These are phyloP conservation scores for Westerdykella sp. DNA, from an alignment of 2,329 filamentous ascomycete species.

Conservation along the genomic window DNA sequence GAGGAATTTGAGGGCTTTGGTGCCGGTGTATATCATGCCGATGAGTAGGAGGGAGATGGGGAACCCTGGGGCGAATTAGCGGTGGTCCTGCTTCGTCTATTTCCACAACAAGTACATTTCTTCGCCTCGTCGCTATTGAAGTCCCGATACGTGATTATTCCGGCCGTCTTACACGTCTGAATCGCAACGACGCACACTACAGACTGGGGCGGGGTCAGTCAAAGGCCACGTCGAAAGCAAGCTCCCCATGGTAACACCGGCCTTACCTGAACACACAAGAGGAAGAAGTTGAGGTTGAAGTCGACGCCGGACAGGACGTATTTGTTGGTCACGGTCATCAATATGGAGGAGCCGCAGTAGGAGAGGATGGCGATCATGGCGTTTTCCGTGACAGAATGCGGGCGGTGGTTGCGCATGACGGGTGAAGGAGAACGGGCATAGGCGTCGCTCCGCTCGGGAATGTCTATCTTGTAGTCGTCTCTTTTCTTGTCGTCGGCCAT, in stretches of 20 bases:
- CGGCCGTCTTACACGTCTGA: slow-evolving; percentile 66
- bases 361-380: slow-evolving; percentile 61
- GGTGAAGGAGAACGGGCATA: slow-evolving; percentile 35
- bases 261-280: slow-evolving; percentile 76
- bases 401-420: slow-evolving; percentile 43
- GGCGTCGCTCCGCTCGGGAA: slow-evolving; percentile 46
- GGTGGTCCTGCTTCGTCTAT: neutral
- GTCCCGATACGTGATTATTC: slow-evolving; percentile 68
- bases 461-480: slow-evolving; percentile 65
- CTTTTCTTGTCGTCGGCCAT: slow-evolving; percentile 92
- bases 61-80: slow-evolving; percentile 59
- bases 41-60: slow-evolving; percentile 86
- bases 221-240: neutral
- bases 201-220: slow-evolving; percentile 51
- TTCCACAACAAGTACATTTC: slow-evolving; percentile 59
- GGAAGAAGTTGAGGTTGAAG: slow-evolving; percentile 92
- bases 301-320: slow-evolving; percentile 80
- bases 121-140: slow-evolving; percentile 81
- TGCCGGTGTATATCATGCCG: slow-evolving; percentile 95
- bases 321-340: slow-evolving; percentile 97
- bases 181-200: slow-evolving; percentile 80
- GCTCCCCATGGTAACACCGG: slow-evolving; percentile 1
- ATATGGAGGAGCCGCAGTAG: slow-evolving; percentile 86
- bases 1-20: slow-evolving; percentile 86
- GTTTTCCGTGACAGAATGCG: slow-evolving; percentile 23